phyloP scores from a whole-genome alignment of 106 monocot genomes.

The Cymbidium sinense region DNA sequence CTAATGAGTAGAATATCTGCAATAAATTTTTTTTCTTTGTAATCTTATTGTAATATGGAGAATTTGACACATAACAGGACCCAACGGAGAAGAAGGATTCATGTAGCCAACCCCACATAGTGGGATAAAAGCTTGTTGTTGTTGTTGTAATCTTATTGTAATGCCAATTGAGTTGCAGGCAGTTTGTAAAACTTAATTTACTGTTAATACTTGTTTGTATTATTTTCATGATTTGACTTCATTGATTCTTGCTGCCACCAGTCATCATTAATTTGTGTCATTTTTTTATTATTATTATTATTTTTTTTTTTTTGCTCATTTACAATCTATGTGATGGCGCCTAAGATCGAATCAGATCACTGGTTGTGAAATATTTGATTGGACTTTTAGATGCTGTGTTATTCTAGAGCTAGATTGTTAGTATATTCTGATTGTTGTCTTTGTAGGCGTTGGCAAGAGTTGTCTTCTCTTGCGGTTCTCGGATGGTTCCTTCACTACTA shows the following conservation, averaged over 20 bases:
- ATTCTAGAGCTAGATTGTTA: neutral
- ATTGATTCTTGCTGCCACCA: neutral
- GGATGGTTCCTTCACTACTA: conserved; percentile 32
- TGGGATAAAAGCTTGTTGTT: too few species aligned
- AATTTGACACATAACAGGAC: too few species aligned
- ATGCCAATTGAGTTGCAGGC: neutral
- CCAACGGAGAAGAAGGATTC: too few species aligned
- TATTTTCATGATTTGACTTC: neutral
- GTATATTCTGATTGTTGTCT: neutral
- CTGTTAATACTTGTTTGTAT: neutral
- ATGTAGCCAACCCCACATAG: too few species aligned
- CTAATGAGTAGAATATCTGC: too few species aligned
- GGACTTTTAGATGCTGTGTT: neutral
- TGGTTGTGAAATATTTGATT: neutral
- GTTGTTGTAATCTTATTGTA: neutral
- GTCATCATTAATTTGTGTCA: neutral
- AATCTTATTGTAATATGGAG: too few species aligned
- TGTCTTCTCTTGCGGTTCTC: conserved; percentile 26
- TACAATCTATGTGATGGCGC: neutral
- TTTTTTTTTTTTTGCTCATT: neutral
- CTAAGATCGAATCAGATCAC: too few species aligned
- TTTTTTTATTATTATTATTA: too few species aligned
- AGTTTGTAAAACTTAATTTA: neutral
- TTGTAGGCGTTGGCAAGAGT: conserved; percentile 29
- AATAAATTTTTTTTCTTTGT: too few species aligned